Evolutionary conservation across 2,329 filamentous ascomycete genomes (phyloP).

Genomic region (Paecilomyces sp.): DNA sequence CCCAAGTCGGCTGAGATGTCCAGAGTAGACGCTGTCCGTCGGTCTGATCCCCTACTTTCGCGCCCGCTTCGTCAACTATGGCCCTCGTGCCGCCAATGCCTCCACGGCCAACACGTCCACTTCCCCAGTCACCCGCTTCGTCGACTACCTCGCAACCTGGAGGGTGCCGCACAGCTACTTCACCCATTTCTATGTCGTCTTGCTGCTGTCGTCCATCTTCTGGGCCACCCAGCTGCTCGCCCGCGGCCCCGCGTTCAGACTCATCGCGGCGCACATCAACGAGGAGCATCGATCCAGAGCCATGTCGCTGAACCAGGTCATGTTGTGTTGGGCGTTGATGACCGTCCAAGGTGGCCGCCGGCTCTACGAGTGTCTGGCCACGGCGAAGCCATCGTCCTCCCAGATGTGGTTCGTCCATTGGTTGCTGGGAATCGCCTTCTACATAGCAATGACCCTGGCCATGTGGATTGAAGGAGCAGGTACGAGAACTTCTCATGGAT

Average conservation of each 20-base stretch:
- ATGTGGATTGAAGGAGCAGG: constrained; percentile 79
- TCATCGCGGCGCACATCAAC: constrained; percentile 38
- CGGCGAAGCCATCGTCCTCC: constrained; percentile 61
- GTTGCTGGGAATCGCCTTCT: constrained; percentile 70
- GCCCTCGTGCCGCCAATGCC: constrained; percentile 42
- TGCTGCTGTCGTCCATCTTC: constrained; percentile 61
- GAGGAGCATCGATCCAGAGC: constrained; percentile 27
- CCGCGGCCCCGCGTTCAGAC: constrained; percentile 48
- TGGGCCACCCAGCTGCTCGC: constrained; percentile 62
- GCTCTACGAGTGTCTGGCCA: constrained; percentile 63
- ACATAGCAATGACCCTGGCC: constrained; percentile 63
- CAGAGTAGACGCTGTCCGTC: constrained; percentile 41
- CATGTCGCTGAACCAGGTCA: constrained; percentile 57
- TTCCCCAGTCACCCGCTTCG: constrained; percentile 17
- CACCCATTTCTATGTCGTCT: constrained; percentile 74
- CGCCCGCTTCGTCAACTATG: constrained; percentile 54
- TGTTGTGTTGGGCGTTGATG: constrained; percentile 66
- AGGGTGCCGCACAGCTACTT: constrained; percentile 87
- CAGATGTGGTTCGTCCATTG: constrained; percentile 84
- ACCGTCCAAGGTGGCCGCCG: constrained; percentile 66
- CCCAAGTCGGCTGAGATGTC: neutral
- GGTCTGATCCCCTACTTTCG: constrained; percentile 45
- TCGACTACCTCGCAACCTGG: constrained; percentile 47
- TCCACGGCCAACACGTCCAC: constrained; percentile 1
- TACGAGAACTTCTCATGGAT: constrained; percentile 36